Evolutionary conservation across 495 filamentous ascomycete species (phyloP).

Genomic region (Penicillium ochrochloron): DNA sequence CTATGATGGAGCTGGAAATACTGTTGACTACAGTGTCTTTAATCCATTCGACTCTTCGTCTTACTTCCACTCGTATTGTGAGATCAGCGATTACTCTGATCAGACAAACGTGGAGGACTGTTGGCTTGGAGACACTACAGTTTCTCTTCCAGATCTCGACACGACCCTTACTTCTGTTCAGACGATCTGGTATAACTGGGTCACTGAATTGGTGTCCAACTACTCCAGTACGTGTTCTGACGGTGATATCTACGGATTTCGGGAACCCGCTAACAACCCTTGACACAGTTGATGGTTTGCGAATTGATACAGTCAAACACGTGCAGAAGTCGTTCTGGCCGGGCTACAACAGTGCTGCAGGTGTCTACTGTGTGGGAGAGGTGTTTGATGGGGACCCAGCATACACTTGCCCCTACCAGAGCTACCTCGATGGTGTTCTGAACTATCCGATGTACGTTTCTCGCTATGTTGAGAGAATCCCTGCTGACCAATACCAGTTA

Average conservation of each 20-base stretch:
- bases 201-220: slow-evolving; percentile 61
- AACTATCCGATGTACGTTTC: slow-evolving; percentile 61
- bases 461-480: neutral
- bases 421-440: slow-evolving; percentile 60
- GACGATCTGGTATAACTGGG: slow-evolving; percentile 67
- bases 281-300: slow-evolving; percentile 68
- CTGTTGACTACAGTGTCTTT: slow-evolving; percentile 65
- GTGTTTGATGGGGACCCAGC: slow-evolving; percentile 64
- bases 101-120: slow-evolving; percentile 56
- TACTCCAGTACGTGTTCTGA: slow-evolving; percentile 56
- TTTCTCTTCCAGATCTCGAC: slow-evolving; percentile 70
- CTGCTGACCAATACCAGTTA: slow-evolving; percentile 31
- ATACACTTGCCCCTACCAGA: slow-evolving; percentile 70
- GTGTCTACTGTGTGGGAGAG: slow-evolving; percentile 74
- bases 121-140: slow-evolving; percentile 66
- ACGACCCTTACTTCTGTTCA: slow-evolving; percentile 63
- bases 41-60: slow-evolving; percentile 65
- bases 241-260: neutral
- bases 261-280: neutral
- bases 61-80: slow-evolving; percentile 72
- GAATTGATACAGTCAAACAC: slow-evolving; percentile 79
- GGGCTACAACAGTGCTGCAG: slow-evolving; percentile 64
- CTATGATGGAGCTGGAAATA: slow-evolving; percentile 56
- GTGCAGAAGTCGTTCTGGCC: slow-evolving; percentile 73
- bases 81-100: slow-evolving; percentile 66